Evolutionary conservation across 164 flowering plant genomes (phyloP).

Genomic region (Umbilicus rupestris): DNA sequence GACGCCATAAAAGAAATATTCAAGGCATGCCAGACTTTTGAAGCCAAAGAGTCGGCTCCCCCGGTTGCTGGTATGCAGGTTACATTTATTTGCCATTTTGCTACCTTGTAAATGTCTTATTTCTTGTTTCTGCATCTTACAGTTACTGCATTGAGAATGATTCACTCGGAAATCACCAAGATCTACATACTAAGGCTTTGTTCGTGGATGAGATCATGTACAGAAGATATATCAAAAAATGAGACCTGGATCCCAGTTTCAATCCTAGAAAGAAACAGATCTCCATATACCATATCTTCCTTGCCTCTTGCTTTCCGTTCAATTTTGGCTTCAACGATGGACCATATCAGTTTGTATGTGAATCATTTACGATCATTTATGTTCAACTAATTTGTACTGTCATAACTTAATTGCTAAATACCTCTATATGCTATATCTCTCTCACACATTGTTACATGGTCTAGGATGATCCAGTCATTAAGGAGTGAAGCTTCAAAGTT

Average conservation of each 20-base stretch:
- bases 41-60: constrained; percentile 90
- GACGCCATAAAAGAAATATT: constrained; percentile 71
- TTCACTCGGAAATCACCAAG: constrained; percentile 70
- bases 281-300: constrained; percentile 81
- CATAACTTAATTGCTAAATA: not conserved
- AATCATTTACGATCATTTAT: not conserved
- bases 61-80: constrained; percentile 55
- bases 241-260: constrained; percentile 92
- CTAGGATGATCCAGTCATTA: constrained; percentile 70
- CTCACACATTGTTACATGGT: constrained; percentile 7
- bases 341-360: constrained; percentile 77
- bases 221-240: constrained; percentile 71
- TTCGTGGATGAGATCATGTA: constrained; percentile 83
- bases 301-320: constrained; percentile 84
- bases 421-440: not conserved
- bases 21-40: constrained; percentile 75
- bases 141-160: constrained; percentile 55
- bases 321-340: constrained; percentile 69
- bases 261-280: constrained; percentile 82
- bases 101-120: constrained; percentile 11
- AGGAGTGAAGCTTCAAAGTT: constrained; percentile 57
- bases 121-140: constrained; percentile 17
- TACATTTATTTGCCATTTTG: constrained; percentile 1
- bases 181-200: constrained; percentile 81
- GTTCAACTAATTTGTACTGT: not conserved